These are phyloP conservation scores for Sonneratia alba DNA, from an alignment of 345 rosid species.

Conservation along the genomic window DNA sequence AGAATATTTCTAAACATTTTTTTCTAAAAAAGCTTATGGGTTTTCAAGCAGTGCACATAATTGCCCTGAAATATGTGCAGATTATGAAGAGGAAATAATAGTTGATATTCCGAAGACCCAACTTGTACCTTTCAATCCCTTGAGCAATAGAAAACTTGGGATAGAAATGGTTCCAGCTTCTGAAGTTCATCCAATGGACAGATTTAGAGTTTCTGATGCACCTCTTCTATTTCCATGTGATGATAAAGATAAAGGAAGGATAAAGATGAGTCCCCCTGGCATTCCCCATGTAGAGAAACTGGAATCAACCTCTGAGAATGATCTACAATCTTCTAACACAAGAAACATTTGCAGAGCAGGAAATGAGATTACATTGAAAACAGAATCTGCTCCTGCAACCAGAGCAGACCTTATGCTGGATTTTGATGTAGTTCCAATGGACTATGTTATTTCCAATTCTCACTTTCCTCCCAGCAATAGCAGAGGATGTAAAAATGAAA, in stretches of 20 bases:
- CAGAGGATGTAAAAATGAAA: constrained; percentile 18
- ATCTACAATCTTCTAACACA: constrained; percentile 17
- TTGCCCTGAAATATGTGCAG: not conserved
- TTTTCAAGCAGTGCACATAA: not conserved
- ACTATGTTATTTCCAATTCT: constrained; percentile 12
- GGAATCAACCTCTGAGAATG: constrained; percentile 66
- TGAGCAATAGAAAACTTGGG: not conserved
- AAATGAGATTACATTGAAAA: constrained; percentile 14
- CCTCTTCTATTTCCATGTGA: constrained; percentile 9
- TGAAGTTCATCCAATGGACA: constrained; percentile 10
- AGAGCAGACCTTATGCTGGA: constrained; percentile 21
- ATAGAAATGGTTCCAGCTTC: constrained; percentile 11
- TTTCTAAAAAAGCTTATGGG: not conserved
- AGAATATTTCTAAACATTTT: not conserved
- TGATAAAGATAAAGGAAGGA: constrained; percentile 17
- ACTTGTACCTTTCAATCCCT: not conserved
- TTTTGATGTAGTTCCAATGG: constrained; percentile 18
- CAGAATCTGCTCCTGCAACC: constrained; percentile 22
- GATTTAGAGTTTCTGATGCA: constrained; percentile 16
- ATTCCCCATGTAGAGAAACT: constrained; percentile 20
- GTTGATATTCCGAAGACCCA: not conserved
- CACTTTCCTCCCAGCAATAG: constrained; percentile 23
- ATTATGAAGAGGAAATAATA: not conserved
- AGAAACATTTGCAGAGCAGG: constrained; percentile 15
- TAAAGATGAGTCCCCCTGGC: constrained; percentile 5